Percentiles rank a stretch among this genome's conserved stretches.
phyloP scores from a whole-genome alignment of 2,329 filamentous ascomycete species.

The Fusarium newnesense region DNA sequence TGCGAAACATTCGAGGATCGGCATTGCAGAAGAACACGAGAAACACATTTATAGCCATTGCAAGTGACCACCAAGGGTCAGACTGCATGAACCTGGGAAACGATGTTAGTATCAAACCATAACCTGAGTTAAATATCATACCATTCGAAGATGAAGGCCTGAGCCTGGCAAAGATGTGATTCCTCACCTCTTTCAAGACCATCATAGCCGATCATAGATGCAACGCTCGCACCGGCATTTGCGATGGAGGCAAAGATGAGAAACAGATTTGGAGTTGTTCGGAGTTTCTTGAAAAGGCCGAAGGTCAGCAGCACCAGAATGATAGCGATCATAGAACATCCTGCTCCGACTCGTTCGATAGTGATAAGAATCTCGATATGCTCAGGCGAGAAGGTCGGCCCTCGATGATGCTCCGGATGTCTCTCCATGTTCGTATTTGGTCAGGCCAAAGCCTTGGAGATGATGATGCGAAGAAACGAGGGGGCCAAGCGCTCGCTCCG shows the following conservation, averaged over 20 bases:
- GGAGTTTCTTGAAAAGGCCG: conserved; percentile 59
- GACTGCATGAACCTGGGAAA: conserved; percentile 77
- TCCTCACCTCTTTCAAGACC: conserved; percentile 66
- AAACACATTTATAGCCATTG: conserved; percentile 85
- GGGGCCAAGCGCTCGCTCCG: neutral
- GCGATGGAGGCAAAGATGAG: conserved; percentile 51
- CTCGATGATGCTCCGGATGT: conserved; percentile 6
- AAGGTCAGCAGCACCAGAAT: conserved; percentile 61
- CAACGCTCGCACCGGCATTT: conserved; percentile 65
- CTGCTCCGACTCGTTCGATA: conserved; percentile 64
- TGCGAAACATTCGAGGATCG: conserved; percentile 70
- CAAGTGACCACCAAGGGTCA: conserved; percentile 80
- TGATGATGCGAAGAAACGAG: neutral
- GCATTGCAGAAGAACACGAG: conserved; percentile 70
- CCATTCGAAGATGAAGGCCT: conserved; percentile 73
- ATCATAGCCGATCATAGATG: conserved; percentile 76
- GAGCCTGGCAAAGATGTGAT: conserved; percentile 69
- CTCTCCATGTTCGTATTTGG: conserved; percentile 25
- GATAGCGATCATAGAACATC: conserved; percentile 64
- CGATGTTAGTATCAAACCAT: neutral
- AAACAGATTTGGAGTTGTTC: conserved; percentile 67
- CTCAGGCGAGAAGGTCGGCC: conserved; percentile 44
- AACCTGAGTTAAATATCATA: conserved; percentile 47
- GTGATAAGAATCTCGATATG: conserved; percentile 58
- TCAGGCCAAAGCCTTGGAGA: neutral